These are phyloP conservation scores for Neofusicoccum cordaticola DNA, from an alignment of 2,329 filamentous ascomycete genomes.

Conservation along the genomic window DNA sequence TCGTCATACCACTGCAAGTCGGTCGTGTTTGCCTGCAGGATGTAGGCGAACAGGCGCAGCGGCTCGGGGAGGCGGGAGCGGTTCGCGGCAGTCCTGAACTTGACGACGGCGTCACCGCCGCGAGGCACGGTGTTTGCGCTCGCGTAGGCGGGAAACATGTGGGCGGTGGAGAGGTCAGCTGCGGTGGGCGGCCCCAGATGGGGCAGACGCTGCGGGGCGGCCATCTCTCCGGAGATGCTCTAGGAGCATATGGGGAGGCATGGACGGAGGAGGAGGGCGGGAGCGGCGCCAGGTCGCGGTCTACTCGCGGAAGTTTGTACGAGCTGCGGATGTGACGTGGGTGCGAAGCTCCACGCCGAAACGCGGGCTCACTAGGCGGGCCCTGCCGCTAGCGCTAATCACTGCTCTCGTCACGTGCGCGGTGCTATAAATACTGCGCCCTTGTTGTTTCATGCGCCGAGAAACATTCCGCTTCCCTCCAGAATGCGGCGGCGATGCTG, in stretches of 20 bases:
- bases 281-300: neutral
- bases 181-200: neutral
- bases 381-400: conserved; percentile 11
- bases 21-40: neutral
- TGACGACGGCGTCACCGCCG: neutral
- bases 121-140: neutral
- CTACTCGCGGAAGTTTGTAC: conserved; percentile 3
- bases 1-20: neutral
- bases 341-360: conserved; percentile 9
- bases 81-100: neutral
- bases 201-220: neutral
- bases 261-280: neutral
- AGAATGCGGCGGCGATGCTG: neutral
- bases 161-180: neutral
- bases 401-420: neutral
- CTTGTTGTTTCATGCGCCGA: neutral
- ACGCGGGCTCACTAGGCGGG: conserved; percentile 1
- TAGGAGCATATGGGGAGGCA: conserved; percentile 6
- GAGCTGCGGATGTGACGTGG: conserved; percentile 9
- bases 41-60: neutral
- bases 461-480: neutral
- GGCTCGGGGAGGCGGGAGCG: neutral
- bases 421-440: neutral
- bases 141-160: neutral
- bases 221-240: conserved; percentile 13